Percentiles rank a stretch among this genome's conserved stretches.
Conservation (phyloP, 352 stramenopile genomes). For the Pythium angustatum region DNA sequence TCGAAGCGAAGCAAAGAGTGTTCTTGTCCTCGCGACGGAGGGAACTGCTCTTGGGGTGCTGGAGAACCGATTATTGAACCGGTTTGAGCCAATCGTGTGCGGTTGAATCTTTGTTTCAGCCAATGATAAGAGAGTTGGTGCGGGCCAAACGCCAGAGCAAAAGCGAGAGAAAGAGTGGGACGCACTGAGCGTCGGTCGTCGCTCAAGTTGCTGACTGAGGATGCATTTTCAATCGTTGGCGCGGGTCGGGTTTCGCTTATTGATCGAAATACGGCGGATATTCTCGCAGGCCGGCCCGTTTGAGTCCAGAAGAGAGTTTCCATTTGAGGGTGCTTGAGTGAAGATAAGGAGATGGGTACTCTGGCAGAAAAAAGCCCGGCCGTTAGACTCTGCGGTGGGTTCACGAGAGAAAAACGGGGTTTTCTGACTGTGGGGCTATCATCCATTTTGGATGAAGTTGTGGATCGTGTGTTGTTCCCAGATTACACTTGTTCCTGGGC, state of each 20-base stretch:
- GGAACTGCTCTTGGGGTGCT: no score
- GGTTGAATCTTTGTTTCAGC: slow-evolving; percentile 32
- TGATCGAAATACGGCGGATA: not conserved
- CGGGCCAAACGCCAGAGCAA: slow-evolving; percentile 14
- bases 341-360: slow-evolving; percentile 7
- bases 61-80: not conserved
- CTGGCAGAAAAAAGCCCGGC: not conserved
- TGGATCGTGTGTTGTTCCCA: slow-evolving; percentile 2
- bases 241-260: slow-evolving; percentile 1
- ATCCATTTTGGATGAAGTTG: not conserved
- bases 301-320: slow-evolving; percentile 18
- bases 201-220: not conserved
- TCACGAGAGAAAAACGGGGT: not conserved
- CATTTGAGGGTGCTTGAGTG: slow-evolving; percentile 6
- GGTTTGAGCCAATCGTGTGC: slow-evolving; percentile 18
- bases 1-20: not conserved
- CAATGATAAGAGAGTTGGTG: slow-evolving; percentile 14
- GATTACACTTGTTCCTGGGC: slow-evolving; percentile 8
- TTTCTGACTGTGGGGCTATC: not conserved
- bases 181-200: slow-evolving; percentile 2
- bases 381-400: slow-evolving; percentile 8
- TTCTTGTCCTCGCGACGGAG: not conserved
- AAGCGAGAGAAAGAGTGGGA: slow-evolving; percentile 18
- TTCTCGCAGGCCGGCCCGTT: slow-evolving; percentile 6
- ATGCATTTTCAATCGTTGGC: slow-evolving; percentile 13